Conservation (phyloP, 306 rosid species). For the Trichosanthes truncata region DNA sequence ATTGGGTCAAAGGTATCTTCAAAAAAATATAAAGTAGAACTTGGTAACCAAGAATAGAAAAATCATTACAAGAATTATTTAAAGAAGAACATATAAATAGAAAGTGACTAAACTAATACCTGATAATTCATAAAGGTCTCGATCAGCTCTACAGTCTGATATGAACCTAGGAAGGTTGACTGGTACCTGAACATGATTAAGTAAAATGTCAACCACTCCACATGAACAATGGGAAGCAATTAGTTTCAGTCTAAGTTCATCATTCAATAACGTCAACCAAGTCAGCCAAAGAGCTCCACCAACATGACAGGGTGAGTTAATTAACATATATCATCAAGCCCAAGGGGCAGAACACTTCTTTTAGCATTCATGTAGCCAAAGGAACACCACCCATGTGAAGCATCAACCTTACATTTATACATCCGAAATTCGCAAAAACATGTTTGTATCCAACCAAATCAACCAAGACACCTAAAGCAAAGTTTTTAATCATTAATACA, state of each 20-base stretch:
- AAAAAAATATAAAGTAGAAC: not conserved
- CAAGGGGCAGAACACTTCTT: not conserved
- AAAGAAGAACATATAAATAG: not conserved
- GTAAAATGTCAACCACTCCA: not conserved
- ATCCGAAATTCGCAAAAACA: not conserved
- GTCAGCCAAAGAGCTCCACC: not conserved
- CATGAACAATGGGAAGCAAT: not conserved
- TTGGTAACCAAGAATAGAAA: not conserved
- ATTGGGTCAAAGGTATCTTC: no score
- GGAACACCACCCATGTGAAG: not conserved
- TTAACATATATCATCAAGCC: not conserved
- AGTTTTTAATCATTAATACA: not conserved
- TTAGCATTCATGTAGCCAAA: not conserved
- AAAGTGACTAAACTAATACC: slow-evolving; percentile 30
- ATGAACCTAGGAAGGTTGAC: slow-evolving; percentile 85
- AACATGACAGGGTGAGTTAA: not conserved
- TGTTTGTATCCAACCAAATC: not conserved
- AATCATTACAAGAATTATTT: not conserved
- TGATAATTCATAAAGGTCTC: slow-evolving; percentile 98
- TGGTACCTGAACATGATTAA: slow-evolving; percentile 60
- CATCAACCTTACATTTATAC: not conserved
- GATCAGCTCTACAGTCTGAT: slow-evolving; percentile 83
- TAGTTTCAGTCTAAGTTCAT: not conserved
- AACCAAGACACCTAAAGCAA: not conserved
- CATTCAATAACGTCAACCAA: not conserved